Conservation (phyloP, 2,329 filamentous ascomycete species). For the Cladorrhinum sp. region DNA sequence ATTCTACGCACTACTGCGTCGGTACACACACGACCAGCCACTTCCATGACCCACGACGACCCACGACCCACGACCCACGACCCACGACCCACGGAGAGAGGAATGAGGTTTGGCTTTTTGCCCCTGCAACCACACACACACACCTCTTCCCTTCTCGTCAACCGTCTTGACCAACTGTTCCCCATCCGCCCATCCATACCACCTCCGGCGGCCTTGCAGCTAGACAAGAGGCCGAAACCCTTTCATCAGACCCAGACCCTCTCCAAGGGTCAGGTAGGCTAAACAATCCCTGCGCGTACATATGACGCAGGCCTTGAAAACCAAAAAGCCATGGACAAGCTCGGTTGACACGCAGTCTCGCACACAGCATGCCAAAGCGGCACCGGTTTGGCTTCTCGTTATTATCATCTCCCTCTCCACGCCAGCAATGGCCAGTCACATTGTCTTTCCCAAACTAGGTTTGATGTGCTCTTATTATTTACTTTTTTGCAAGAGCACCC, state of each 20-base stretch:
- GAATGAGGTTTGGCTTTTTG: conserved; percentile 19
- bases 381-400: conserved; percentile 28
- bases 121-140: conserved; percentile 19
- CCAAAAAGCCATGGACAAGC: conserved; percentile 31
- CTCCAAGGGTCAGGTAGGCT: conserved; percentile 25
- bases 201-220: conserved; percentile 25
- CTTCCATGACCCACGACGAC: conserved; percentile 3
- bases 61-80: conserved; percentile 17
- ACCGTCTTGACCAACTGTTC: conserved; percentile 6
- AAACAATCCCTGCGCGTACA: conserved; percentile 30
- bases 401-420: conserved; percentile 31
- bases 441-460: conserved; percentile 28
- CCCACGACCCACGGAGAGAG: conserved; percentile 16
- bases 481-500: neutral
- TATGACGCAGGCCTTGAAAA: conserved; percentile 34
- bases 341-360: conserved; percentile 31
- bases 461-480: conserved; percentile 27
- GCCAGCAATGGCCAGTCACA: conserved; percentile 27
- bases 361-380: conserved; percentile 33
- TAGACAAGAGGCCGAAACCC: conserved; percentile 26
- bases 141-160: conserved; percentile 7
- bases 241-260: conserved; percentile 23
- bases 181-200: conserved; percentile 26
- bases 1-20: neutral
- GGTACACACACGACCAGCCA: conserved; percentile 3